These are phyloP conservation scores for Cutaneotrichosporon cavernicola DNA, from an alignment of 1,284 basidiomycete genomes.

Conservation along the genomic window DNA sequence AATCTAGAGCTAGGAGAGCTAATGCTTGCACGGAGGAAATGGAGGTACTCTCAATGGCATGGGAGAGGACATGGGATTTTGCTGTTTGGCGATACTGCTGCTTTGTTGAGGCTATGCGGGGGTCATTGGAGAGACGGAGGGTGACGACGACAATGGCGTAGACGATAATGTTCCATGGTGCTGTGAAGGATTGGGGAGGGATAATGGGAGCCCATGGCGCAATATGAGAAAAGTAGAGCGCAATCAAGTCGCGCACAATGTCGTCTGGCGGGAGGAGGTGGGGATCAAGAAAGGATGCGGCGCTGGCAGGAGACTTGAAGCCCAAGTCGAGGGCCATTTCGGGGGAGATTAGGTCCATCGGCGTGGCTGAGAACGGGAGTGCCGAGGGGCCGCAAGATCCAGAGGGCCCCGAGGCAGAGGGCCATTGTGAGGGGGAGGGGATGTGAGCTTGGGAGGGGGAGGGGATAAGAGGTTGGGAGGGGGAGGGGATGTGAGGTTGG, in stretches of 20 bases:
- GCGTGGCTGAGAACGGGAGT: no score
- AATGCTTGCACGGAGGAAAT: slow-evolving; percentile 51
- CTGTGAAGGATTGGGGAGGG: slow-evolving; percentile 32
- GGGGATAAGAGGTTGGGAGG: neutral
- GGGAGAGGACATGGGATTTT: slow-evolving; percentile 48
- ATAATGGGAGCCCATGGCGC: slow-evolving; percentile 53
- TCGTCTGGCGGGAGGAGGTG: slow-evolving; percentile 50
- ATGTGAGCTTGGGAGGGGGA: neutral
- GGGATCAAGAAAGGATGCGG: slow-evolving; percentile 41
- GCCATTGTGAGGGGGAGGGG: slow-evolving; percentile 15
- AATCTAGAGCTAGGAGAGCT: slow-evolving; percentile 49
- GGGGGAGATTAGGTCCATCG: neutral
- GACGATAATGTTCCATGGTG: slow-evolving; percentile 49
- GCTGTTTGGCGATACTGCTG: slow-evolving; percentile 41
- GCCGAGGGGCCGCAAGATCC: no score
- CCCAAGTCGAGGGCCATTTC: slow-evolving; percentile 25
- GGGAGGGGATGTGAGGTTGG: neutral
- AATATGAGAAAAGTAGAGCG: slow-evolving; percentile 46
- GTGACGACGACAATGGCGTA: slow-evolving; percentile 53
- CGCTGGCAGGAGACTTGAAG: slow-evolving; percentile 27
- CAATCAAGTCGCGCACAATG: slow-evolving; percentile 49
- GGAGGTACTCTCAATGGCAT: slow-evolving; percentile 50
- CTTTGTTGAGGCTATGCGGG: slow-evolving; percentile 35
- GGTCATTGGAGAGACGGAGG: slow-evolving; percentile 45
- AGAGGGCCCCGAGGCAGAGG: neutral